A percentile compares a stretch with the other conserved stretches of the same genome.
Conservation (phyloP, 2,329 filamentous ascomycete species). For the Lachnellula occidentalis region DNA sequence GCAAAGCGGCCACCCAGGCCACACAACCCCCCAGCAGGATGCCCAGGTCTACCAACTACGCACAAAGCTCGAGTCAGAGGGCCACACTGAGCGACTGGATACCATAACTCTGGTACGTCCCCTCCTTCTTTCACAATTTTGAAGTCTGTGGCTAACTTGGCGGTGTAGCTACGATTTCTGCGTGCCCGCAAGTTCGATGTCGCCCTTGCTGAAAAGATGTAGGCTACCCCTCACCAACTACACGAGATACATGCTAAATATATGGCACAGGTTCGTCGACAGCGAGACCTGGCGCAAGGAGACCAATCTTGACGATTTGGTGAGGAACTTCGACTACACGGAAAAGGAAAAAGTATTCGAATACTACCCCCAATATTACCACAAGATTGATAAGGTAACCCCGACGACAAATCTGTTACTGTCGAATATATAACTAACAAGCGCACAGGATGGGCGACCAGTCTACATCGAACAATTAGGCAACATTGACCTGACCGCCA, state of each 20-base stretch:
- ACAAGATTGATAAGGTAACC: conserved; percentile 81
- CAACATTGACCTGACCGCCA: conserved; percentile 81
- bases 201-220: conserved; percentile 80
- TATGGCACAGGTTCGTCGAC: conserved; percentile 69
- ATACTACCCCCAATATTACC: conserved; percentile 98
- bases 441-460: conserved; percentile 77
- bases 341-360: conserved; percentile 80
- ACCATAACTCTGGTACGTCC: conserved; percentile 77
- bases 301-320: conserved; percentile 75
- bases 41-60: conserved; percentile 84
- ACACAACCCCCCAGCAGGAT: conserved; percentile 82
- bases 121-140: not conserved
- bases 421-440: conserved; percentile 11
- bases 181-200: conserved; percentile 95
- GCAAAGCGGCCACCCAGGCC: conserved; percentile 76
- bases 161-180: conserved; percentile 71
- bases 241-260: conserved; percentile 14
- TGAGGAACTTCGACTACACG: conserved; percentile 76
- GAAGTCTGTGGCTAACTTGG: conserved; percentile 1
- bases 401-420: not conserved
- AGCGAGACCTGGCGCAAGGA: conserved; percentile 88
- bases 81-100: conserved; percentile 79
- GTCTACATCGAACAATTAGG: conserved; percentile 96
- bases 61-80: conserved; percentile 74
- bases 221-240: conserved; percentile 32